A percentile compares a stretch with the other conserved stretches of the same genome.
These are phyloP conservation scores for Fusarium tricinctum DNA, from an alignment of 2,329 filamentous ascomycete genomes.

Conservation along the genomic window DNA sequence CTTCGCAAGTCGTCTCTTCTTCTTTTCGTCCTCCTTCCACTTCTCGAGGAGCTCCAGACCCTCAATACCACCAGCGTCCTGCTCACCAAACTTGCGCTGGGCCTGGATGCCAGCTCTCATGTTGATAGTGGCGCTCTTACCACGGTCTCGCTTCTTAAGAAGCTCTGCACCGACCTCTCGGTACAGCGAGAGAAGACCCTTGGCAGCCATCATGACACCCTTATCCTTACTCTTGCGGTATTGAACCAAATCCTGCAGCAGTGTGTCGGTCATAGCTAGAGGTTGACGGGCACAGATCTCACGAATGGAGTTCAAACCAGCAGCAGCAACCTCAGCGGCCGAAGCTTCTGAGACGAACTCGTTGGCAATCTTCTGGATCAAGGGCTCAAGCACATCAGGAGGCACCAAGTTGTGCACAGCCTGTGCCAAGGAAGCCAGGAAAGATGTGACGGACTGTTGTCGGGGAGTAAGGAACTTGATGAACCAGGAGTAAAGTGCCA, in stretches of 20 bases:
- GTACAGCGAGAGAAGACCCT: constrained; percentile 90
- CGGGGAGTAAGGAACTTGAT: constrained; percentile 90
- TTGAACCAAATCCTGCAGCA: constrained; percentile 95
- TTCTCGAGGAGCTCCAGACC: constrained; percentile 91
- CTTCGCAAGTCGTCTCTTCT: constrained; percentile 77
- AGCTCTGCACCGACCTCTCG: constrained; percentile 91
- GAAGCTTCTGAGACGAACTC: constrained; percentile 98
- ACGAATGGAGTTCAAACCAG: constrained; percentile 93
- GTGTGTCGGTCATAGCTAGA: constrained; percentile 93
- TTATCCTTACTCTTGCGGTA: constrained; percentile 99
- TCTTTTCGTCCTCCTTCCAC: constrained; percentile 92
- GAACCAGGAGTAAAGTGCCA: constrained; percentile 96
- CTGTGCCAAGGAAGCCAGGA: constrained; percentile 92
- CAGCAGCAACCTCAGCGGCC: constrained; percentile 89
- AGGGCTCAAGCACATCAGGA: constrained; percentile 89
- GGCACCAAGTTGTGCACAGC: constrained; percentile 92
- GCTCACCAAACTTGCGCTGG: constrained; percentile 85
- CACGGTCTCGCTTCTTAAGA: constrained; percentile 89
- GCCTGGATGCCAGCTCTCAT: constrained; percentile 81
- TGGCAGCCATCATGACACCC: constrained; percentile 98
- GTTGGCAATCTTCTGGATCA: constrained; percentile 96
- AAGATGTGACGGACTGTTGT: constrained; percentile 91
- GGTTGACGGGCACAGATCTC: constrained; percentile 95
- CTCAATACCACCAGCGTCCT: constrained; percentile 85
- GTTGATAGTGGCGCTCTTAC: constrained; percentile 89